These are phyloP conservation scores for Fraxinus pennsylvanica DNA, from an alignment of 257 asterid species.

Conservation along the genomic window DNA sequence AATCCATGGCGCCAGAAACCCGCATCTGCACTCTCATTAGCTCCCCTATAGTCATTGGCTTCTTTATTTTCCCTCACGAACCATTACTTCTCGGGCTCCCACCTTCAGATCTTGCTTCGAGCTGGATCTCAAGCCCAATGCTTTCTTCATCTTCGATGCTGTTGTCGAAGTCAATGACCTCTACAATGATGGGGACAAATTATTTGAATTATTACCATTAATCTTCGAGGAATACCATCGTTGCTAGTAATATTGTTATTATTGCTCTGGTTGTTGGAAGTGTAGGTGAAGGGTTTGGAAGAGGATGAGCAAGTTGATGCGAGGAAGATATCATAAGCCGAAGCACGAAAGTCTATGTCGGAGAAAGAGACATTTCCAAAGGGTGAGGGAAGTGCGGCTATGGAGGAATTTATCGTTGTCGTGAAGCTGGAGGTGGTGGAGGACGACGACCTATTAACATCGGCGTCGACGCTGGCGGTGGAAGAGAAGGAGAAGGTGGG, in stretches of 20 bases:
- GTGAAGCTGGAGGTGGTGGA: conserved; percentile 53
- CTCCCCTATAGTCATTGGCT: conserved; percentile 81
- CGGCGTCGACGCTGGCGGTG: conserved; percentile 32
- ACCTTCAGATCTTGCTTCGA: conserved; percentile 45
- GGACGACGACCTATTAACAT: conserved; percentile 36
- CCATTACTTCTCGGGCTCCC: conserved; percentile 47
- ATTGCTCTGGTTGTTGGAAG: conserved; percentile 29
- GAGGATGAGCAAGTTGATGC: conserved; percentile 75
- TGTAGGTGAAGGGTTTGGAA: conserved; percentile 57
- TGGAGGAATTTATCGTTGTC: conserved; percentile 34
- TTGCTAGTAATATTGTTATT: conserved; percentile 17
- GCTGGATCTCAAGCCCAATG: conserved; percentile 88
- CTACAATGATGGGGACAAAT: conserved; percentile 47
- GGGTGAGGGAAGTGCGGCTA: conserved; percentile 71
- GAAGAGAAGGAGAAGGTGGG: conserved; percentile 40
- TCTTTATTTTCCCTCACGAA: conserved; percentile 64
- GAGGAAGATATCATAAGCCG: conserved; percentile 93
- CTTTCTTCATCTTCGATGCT: conserved; percentile 97
- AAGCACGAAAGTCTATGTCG: conserved; percentile 62
- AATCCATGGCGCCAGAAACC: no score
- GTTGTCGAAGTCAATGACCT: conserved; percentile 88
- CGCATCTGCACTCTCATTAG: conserved; percentile 84
- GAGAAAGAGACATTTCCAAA: conserved; percentile 74
- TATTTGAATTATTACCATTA: background rate
- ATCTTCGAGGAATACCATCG: conserved; percentile 18